Base-by-base conservation (phyloP, 805 yeast species). In the Candida chilensis region DNA sequence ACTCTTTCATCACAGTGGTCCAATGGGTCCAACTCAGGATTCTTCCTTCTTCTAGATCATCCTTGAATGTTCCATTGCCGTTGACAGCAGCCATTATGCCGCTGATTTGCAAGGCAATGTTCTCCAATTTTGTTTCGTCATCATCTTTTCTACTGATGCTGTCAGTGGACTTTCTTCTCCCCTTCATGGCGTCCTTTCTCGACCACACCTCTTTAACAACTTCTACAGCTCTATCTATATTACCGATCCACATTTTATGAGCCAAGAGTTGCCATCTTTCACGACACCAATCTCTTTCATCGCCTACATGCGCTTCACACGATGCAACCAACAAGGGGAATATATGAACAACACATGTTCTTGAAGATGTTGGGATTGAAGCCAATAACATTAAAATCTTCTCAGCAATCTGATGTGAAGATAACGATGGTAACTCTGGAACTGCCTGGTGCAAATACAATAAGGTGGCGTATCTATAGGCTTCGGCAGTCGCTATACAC, bases 191-290 rank as follows among this genome's bases (percentile, higher is more conserved):
- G 42, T 77, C 81, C 34, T 73, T 73, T 15, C 86, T 50, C 22
- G 67, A 54, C 87, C 87, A 78, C 7, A 77, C 84, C 45, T 78
- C 87, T 36, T 73, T 70, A 20, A 78, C 78, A 8, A 78, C 81
- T 39, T 78, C 84, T 32, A 72, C 56, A 0, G 85, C 75, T 18
- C 80, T 53, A 40, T 74, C 81, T 11, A 77, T 67, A 36, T 76
- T 78, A 1, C 84, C 84, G 30, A 78, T 64, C 74, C 80, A 71
- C 59, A 78, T 56, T 43, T 64, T 61, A 11, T 67, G 59, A 14
- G 68, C 51, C 11, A 78, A 52, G 10, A 69, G 41, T 5, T 52
- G 57, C 86, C 86, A 78, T 18, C 83, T 52, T 15, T 62, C 54
- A 30, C 57, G 60, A 19, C 76, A 74, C 81, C 83, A 75, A 26